Percentiles rank a stretch among this genome's conserved stretches.
These are phyloP conservation scores for Cantharellus anzutake DNA, from an alignment of 768 basidiomycete species.

Conservation along the genomic window DNA sequence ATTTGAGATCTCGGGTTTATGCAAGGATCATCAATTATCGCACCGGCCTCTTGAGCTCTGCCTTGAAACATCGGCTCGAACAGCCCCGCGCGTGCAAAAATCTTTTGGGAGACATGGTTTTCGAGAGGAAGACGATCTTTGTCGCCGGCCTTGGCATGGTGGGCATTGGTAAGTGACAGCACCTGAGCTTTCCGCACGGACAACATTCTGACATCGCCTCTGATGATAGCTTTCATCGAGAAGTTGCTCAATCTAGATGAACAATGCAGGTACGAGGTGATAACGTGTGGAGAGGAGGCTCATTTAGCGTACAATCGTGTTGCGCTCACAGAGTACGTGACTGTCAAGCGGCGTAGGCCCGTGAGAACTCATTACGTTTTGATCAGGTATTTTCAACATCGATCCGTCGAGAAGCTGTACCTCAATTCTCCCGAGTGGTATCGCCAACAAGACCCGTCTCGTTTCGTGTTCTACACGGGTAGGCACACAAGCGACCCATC, in stretches of 20 bases:
- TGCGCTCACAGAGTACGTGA: conserved; percentile 38
- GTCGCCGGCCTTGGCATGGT: conserved; percentile 43
- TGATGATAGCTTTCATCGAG: neutral
- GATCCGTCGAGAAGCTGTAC: conserved; percentile 39
- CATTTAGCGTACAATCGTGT: conserved; percentile 40
- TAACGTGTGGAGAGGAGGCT: conserved; percentile 40
- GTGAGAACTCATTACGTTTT: neutral
- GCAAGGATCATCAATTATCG: too few species aligned
- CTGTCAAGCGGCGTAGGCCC: neutral
- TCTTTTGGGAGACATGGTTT: too few species aligned
- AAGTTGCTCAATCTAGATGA: conserved; percentile 15
- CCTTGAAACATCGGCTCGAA: too few species aligned
- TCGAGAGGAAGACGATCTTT: conserved; percentile 16
- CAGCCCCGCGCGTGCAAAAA: too few species aligned
- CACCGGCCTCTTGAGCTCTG: too few species aligned
- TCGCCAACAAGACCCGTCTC: conserved; percentile 32
- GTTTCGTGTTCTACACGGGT: conserved; percentile 27
- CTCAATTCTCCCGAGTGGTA: conserved; percentile 44
- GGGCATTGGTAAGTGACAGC: conserved; percentile 26
- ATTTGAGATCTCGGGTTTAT: too few species aligned
- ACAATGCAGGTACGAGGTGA: conserved; percentile 26
- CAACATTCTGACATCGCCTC: neutral
- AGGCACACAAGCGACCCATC: neutral
- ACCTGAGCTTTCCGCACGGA: too few species aligned
- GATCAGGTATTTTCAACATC: conserved; percentile 24